phyloP scores from a whole-genome alignment of 345 rosid species.

The Clausena lansium region DNA sequence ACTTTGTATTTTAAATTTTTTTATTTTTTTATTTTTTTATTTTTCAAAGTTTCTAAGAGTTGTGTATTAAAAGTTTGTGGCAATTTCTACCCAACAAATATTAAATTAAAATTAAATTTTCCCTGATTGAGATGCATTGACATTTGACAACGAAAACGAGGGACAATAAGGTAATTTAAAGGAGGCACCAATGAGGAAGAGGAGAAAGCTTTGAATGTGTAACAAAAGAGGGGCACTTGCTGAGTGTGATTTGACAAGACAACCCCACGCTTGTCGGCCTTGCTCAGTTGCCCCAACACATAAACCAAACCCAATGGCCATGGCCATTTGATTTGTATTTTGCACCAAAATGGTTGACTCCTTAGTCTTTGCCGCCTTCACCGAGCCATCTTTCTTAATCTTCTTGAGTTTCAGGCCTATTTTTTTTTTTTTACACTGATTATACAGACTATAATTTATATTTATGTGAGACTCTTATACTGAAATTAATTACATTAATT shows the following conservation, averaged over 20 bases:
- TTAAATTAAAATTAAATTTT: no score
- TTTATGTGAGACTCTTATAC: no score
- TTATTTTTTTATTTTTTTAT: no score
- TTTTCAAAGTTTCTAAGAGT: no score
- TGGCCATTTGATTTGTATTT: background rate
- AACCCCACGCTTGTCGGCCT: constrained; percentile 44
- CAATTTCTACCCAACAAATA: no score
- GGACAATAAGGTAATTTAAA: background rate
- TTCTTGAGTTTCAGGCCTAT: no score
- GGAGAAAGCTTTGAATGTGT: background rate
- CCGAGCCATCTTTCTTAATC: no score
- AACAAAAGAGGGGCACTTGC: constrained; percentile 7
- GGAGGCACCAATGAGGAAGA: background rate
- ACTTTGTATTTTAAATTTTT: no score
- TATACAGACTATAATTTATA: no score
- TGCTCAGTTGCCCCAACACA: constrained; percentile 6
- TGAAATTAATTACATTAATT: no score
- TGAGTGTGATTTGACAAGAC: constrained; percentile 38
- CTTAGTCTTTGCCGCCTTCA: background rate
- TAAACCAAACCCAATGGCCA: background rate
- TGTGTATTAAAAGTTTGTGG: no score
- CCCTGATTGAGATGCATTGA: background rate
- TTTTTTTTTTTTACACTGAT: no score
- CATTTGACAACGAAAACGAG: background rate
- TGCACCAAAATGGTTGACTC: background rate